These are phyloP conservation scores for Emericellopsis terricola DNA, from an alignment of 495 filamentous ascomycete species.

Conservation along the genomic window DNA sequence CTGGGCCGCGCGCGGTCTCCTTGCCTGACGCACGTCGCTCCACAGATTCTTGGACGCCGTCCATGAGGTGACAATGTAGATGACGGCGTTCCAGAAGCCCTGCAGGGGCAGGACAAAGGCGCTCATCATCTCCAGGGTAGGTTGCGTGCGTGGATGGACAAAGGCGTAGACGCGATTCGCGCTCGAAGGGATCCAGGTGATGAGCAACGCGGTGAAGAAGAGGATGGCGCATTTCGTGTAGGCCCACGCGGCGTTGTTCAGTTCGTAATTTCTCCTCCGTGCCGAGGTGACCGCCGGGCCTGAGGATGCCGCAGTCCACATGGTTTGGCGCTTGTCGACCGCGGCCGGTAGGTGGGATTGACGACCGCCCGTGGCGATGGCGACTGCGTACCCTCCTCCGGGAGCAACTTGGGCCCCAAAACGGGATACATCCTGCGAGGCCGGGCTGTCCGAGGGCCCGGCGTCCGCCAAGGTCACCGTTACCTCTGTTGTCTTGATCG, in stretches of 20 bases:
- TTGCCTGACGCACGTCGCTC: constrained; percentile 6
- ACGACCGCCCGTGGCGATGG: background rate
- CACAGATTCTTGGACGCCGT: constrained; percentile 22
- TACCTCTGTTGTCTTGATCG: constrained; percentile 40
- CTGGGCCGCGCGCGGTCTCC: constrained; percentile 7
- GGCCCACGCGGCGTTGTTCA: constrained; percentile 45
- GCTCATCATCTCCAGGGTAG: constrained; percentile 49
- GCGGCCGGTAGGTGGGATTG: background rate
- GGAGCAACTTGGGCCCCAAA: constrained; percentile 6
- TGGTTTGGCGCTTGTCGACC: background rate
- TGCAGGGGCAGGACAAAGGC: constrained; percentile 67
- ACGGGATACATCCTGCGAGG: constrained; percentile 3
- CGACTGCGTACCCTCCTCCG: constrained; percentile 17
- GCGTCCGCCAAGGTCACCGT: constrained; percentile 27
- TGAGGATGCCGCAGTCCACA: no score
- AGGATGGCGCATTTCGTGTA: constrained; percentile 72
- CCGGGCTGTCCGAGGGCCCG: constrained; percentile 6
- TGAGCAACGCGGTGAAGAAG: constrained; percentile 67
- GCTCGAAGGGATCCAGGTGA: constrained; percentile 77
- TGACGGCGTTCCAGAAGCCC: constrained; percentile 74
- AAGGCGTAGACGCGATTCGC: constrained; percentile 61
- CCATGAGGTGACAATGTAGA: constrained; percentile 54
- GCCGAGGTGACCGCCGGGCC: background rate
- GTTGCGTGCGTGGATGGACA: constrained; percentile 30
- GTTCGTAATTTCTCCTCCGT: constrained; percentile 13